These are phyloP conservation scores for Mycena vulgaris DNA, from an alignment of 768 basidiomycete genomes.

Conservation along the genomic window DNA sequence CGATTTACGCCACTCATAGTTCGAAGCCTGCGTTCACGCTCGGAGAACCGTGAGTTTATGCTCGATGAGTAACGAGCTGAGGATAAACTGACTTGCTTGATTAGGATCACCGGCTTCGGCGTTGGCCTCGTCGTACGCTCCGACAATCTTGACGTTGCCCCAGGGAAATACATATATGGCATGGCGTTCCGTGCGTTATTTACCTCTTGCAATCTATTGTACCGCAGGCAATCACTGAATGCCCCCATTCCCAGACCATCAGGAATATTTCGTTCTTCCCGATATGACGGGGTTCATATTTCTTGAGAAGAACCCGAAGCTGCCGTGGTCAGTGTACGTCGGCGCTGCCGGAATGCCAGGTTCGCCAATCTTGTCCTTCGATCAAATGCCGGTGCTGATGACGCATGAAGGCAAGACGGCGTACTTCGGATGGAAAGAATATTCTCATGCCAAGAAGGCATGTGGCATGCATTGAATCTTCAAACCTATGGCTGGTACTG, in stretches of 20 bases:
- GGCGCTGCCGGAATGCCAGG: slow-evolving; percentile 5
- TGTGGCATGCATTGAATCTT: background rate
- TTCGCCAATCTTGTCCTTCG: background rate
- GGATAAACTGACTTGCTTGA: background rate
- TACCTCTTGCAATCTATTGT: too few species aligned
- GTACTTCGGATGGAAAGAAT: background rate
- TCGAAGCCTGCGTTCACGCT: slow-evolving; percentile 46
- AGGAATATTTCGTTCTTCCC: background rate
- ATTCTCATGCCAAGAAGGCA: background rate
- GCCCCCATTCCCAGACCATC: background rate
- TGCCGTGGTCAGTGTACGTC: background rate
- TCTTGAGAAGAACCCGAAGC: background rate
- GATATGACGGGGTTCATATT: background rate
- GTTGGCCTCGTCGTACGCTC: slow-evolving; percentile 63
- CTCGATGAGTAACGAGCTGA: too few species aligned
- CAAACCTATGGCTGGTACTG: background rate
- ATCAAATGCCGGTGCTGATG: background rate
- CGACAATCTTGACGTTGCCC: slow-evolving; percentile 48
- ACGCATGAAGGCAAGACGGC: background rate
- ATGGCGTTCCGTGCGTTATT: background rate
- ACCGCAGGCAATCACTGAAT: background rate
- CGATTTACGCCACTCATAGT: slow-evolving; percentile 10
- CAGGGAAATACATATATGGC: slow-evolving; percentile 61
- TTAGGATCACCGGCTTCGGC: slow-evolving; percentile 51
- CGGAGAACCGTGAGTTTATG: slow-evolving; percentile 57